A percentile compares a stretch with the other conserved stretches of the same genome.
Evolutionary conservation across 108 stramenopile species (phyloP).

Genomic region (Cyclotella baltica): DNA sequence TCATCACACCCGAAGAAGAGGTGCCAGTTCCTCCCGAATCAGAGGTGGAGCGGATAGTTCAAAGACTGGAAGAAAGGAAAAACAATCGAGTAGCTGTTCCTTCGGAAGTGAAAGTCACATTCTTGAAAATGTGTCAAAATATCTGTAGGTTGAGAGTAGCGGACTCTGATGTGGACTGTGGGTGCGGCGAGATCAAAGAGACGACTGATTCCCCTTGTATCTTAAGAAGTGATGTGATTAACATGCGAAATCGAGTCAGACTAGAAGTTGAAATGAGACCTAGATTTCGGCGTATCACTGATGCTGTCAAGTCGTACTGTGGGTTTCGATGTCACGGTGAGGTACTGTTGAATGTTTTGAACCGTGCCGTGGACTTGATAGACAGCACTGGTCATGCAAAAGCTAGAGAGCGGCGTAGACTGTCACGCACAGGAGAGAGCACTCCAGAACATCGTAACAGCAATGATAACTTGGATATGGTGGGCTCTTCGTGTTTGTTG

Average conservation of each 20-base stretch:
- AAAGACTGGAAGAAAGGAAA: constrained; percentile 42
- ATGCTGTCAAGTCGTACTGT: constrained; percentile 14
- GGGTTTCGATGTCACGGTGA: constrained; percentile 36
- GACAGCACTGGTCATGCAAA: constrained; percentile 4
- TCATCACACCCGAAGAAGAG: neutral
- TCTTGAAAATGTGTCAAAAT: constrained; percentile 48
- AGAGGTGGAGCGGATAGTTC: constrained; percentile 19
- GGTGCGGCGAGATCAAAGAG: constrained; percentile 10
- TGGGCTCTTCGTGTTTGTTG: neutral
- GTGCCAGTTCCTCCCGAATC: constrained; percentile 7
- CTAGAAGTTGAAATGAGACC: constrained; percentile 13
- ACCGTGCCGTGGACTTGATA: constrained; percentile 27
- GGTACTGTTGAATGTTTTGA: constrained; percentile 34
- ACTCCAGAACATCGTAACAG: neutral
- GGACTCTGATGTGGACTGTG: constrained; percentile 8
- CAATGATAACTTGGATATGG: neutral
- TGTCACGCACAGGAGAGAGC: neutral
- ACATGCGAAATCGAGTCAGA: constrained; percentile 20
- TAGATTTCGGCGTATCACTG: neutral
- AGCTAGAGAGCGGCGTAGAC: constrained; percentile 2
- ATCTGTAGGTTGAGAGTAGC: constrained; percentile 13
- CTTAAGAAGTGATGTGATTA: constrained; percentile 28
- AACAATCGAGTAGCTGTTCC: constrained; percentile 51
- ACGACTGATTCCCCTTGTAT: constrained; percentile 19
- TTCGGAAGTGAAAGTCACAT: constrained; percentile 34